Evolutionary conservation across 805 yeast genomes (phyloP).

Genomic region (Priceomyces medius): DNA sequence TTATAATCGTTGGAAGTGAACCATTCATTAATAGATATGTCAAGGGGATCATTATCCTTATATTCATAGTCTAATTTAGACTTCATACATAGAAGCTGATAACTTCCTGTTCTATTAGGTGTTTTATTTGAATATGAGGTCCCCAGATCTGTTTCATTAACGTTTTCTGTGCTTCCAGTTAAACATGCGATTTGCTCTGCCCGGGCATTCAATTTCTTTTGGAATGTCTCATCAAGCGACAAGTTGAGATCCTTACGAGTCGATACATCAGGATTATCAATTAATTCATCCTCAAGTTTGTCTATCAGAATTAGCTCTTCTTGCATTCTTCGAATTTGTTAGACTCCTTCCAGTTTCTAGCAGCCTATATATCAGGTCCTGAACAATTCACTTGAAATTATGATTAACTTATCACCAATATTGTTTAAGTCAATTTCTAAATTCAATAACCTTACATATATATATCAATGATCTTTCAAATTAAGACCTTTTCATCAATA

Average conservation of each 20-base stretch:
- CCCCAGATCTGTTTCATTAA: background rate
- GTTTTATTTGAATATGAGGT: slow-evolving; percentile 21
- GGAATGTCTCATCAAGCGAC: slow-evolving; percentile 41
- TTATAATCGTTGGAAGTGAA: slow-evolving; percentile 32
- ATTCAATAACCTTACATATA: too few relatives aligned
- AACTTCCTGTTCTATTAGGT: slow-evolving; percentile 9
- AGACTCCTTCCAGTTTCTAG: too few relatives aligned
- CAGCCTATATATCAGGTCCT: too few relatives aligned
- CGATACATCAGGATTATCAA: slow-evolving; percentile 41
- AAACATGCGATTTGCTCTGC: slow-evolving; percentile 36
- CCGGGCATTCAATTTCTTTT: slow-evolving; percentile 39
- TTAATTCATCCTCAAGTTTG: slow-evolving; percentile 46
- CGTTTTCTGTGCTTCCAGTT: slow-evolving; percentile 5
- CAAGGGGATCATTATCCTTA: slow-evolving; percentile 25
- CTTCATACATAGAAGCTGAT: slow-evolving; percentile 31
- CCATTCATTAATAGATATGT: slow-evolving; percentile 38
- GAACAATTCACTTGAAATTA: too few relatives aligned
- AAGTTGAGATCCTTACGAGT: slow-evolving; percentile 30
- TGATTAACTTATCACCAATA: too few relatives aligned
- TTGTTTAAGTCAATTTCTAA: too few relatives aligned
- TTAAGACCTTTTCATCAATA: too few relatives aligned
- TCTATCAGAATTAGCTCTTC: slow-evolving; percentile 38
- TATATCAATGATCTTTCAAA: too few relatives aligned
- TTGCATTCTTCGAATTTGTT: slow-evolving; percentile 19
- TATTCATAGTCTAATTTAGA: slow-evolving; percentile 31